Percentiles rank a stretch among this genome's conserved stretches.
Conservation (phyloP, 148 eudicot species). For the Cornus florida region DNA sequence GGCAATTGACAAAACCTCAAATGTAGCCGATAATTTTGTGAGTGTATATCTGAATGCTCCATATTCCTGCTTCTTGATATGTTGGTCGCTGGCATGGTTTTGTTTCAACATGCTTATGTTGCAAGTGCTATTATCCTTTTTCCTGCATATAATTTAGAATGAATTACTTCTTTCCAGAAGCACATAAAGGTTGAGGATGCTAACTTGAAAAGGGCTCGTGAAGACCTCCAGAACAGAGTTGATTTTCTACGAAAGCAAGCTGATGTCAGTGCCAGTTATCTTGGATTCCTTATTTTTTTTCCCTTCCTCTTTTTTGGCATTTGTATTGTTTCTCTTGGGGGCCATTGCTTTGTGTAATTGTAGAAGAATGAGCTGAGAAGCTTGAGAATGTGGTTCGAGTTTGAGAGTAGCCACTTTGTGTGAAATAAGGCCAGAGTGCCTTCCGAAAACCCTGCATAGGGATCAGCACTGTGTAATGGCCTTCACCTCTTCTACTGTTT, state of each 20-base stretch:
- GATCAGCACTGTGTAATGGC: too few relatives aligned
- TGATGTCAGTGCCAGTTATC: constrained; percentile 48
- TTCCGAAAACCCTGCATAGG: too few relatives aligned
- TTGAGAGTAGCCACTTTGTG: too few relatives aligned
- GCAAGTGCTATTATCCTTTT: neutral
- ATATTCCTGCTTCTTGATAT: neutral
- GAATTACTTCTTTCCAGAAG: constrained; percentile 43
- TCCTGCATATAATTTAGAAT: neutral
- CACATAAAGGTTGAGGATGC: constrained; percentile 62
- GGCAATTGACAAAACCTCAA: too few relatives aligned
- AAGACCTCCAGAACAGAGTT: constrained; percentile 85
- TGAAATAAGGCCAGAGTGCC: too few relatives aligned
- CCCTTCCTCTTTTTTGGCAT: neutral
- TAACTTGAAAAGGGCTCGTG: constrained; percentile 68
- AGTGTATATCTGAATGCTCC: neutral
- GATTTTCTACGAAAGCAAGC: constrained; percentile 80
- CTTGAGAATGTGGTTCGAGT: too few relatives aligned
- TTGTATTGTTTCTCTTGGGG: constrained; percentile 8
- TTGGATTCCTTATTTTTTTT: neutral
- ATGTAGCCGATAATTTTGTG: neutral
- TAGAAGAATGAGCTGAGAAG: too few relatives aligned
- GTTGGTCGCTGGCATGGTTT: neutral
- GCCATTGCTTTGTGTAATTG: neutral
- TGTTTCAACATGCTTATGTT: neutral
- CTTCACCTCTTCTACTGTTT: too few relatives aligned